Base-by-base conservation (phyloP, 441 rosid species). In the Populus hybrid region DNA sequence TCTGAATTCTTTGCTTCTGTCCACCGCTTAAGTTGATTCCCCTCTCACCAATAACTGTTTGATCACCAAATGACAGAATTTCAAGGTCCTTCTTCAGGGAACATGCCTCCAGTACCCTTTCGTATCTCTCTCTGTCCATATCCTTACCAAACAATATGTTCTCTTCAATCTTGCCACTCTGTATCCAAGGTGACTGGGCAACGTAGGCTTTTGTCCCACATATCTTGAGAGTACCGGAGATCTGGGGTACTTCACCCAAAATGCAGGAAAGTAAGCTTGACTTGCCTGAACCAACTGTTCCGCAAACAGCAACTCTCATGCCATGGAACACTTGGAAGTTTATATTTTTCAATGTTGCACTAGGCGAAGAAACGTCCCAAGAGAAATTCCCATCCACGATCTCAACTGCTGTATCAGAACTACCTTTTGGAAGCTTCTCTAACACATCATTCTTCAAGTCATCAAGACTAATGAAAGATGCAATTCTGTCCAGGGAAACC, bases 11-110 rank as follows among this genome's bases (percentile, higher is more conserved):
- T 74, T 94, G 98, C 84, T 94, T 94, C 87, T 94, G 98, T 61
- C 98, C 97, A 6, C 98, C 98, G 20, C 98, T 94, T 83, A 94
- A 79, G 86, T 94, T 94, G 81, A 92, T 90, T 73, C 97, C 98
- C 79, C 95, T 88, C 84, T 95, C 98, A 0, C 98, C 94, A 34
- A 95, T 90, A 24, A 89, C 77, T 0, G 97, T 93, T 86, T 95
- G 98, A 80, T 95, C 98, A 64, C 90, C 94, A 76, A 88, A 88
- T 5, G 97, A 80, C 21, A 93, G 89, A 50, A 93, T 83, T 81
- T 91, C 97, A 83, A 95, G 76, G 84, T 93, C 98, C 75, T 86
- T 90, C 74, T 84, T 88, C 81, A 95, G 84, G 57, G 88, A 84
- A 79, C 95, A 92, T 3, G 92, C 94, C 76, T 93, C 93, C 26